phyloP scores from a whole-genome alignment of 139 green algal species.

The Chlamydomonas schloesseri region DNA sequence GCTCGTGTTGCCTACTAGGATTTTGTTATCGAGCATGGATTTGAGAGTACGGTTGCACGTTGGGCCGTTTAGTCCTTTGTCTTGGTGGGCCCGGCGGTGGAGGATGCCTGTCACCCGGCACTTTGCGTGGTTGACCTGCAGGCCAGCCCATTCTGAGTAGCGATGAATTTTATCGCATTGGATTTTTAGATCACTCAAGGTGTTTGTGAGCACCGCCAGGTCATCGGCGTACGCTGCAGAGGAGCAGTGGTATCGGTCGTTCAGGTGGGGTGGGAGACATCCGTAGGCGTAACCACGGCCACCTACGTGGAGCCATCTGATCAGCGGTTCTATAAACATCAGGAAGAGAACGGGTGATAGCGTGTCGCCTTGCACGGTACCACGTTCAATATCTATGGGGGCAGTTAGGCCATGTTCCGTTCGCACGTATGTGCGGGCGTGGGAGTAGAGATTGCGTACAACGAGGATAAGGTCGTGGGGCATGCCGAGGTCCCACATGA shows the following conservation, averaged over 20 bases:
- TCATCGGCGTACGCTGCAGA: not conserved
- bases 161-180: not conserved
- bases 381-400: conserved; percentile 45
- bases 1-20: not conserved
- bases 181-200: not conserved
- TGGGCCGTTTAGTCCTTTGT: not conserved
- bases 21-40: not conserved
- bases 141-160: not conserved
- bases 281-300: not conserved
- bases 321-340: not conserved
- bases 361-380: conserved; percentile 60
- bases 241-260: not conserved
- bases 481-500: conserved; percentile 58
- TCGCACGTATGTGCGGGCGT: conserved; percentile 34
- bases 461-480: conserved; percentile 48
- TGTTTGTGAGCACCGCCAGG: not conserved
- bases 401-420: conserved; percentile 13
- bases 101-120: not conserved
- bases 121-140: not conserved
- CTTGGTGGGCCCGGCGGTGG: not conserved
- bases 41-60: not conserved
- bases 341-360: conserved; percentile 56
- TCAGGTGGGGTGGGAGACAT: not conserved
- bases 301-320: not conserved
- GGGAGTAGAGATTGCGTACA: conserved; percentile 57